Evolutionary conservation across 306 rosid species (phyloP), one percentile per base, ranked within the genome.

Genomic region (Alnus glutinosa): DNA sequence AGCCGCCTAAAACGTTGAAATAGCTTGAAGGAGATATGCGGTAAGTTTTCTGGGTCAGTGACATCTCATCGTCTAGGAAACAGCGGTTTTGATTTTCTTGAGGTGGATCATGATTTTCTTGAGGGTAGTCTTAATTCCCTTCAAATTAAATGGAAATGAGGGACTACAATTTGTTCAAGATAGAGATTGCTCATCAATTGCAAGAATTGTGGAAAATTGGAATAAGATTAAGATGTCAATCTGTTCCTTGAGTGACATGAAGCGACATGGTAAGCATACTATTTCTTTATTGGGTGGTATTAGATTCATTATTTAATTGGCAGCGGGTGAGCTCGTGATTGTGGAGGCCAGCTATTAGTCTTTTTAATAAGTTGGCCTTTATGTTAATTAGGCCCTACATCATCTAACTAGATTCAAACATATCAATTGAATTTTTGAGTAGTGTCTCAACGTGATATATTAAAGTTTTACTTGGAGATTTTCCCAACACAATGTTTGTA

Each of bases 61-160:
- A 46, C 79, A 19, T 72, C 78, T 77, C 54, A 14, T 55, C 32
- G 28, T 75, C 59, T 78, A 49, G 88, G 77, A 71, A 86, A 80
- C 70, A 19, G 15, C 36, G 64, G 61, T 55, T 74, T 70, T 57
- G 82, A 77, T 78, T 81, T 83, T 32, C 85, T 94, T 5, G 94
- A 94, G 82, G 86, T 90, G 70, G 93, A 88, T 85, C 85, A 84
- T 74, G 88, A 87, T 78, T 91, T 94, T 86, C 89, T 92, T 37
- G 94, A 84, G 72, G 97, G 80, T 80, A 80, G 87, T 83, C 70
- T 89, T 75, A 85, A 89, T 75, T 83, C 90, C 52, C 85, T 94
- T 78, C 88, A 77, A 23, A n/a, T n/a, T n/a, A 73, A 84, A 80
- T 73, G 94, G 93, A 72, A 80, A 78, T 55, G 96, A 83, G 55